Evolutionary conservation across 2,329 filamentous ascomycete species (phyloP).

Genomic region (Aspergillus sp.): DNA sequence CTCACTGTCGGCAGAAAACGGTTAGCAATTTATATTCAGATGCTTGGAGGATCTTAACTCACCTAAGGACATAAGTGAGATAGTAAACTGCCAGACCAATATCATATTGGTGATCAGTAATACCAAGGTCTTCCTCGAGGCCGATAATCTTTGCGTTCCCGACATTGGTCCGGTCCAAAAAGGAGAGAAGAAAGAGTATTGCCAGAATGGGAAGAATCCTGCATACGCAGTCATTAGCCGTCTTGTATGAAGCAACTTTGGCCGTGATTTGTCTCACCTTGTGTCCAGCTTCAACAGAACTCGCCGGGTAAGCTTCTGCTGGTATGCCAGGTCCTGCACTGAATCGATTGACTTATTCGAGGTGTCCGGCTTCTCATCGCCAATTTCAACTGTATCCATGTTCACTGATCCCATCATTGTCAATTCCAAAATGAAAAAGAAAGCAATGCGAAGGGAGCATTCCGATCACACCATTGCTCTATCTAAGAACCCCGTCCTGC

Average conservation of each 20-base stretch:
- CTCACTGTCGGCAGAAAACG: constrained; percentile 40
- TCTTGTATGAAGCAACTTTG: too few species aligned
- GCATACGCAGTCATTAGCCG: constrained; percentile 19
- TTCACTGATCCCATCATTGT: neutral
- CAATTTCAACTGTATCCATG: constrained; percentile 16
- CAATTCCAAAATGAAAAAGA: neutral
- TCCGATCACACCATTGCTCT: too few species aligned
- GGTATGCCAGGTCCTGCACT: constrained; percentile 10
- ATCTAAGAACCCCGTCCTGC: too few species aligned
- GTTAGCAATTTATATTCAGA: neutral
- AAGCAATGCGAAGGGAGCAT: neutral
- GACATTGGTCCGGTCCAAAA: constrained; percentile 64
- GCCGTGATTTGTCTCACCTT: constrained; percentile 27
- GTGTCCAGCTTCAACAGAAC: constrained; percentile 51
- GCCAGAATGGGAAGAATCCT: constrained; percentile 59
- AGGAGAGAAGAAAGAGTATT: constrained; percentile 59
- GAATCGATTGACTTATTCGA: constrained; percentile 9
- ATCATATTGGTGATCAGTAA: constrained; percentile 58
- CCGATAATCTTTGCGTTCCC: constrained; percentile 63
- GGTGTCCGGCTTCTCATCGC: constrained; percentile 14
- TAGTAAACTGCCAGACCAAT: constrained; percentile 60
- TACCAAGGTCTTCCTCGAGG: constrained; percentile 51
- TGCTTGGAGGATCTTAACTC: constrained; percentile 7
- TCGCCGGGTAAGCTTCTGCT: constrained; percentile 32
- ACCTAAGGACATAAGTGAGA: constrained; percentile 53